These are phyloP conservation scores for Termitomyces sp. DNA, from an alignment of 768 basidiomycete species.

Conservation along the genomic window DNA sequence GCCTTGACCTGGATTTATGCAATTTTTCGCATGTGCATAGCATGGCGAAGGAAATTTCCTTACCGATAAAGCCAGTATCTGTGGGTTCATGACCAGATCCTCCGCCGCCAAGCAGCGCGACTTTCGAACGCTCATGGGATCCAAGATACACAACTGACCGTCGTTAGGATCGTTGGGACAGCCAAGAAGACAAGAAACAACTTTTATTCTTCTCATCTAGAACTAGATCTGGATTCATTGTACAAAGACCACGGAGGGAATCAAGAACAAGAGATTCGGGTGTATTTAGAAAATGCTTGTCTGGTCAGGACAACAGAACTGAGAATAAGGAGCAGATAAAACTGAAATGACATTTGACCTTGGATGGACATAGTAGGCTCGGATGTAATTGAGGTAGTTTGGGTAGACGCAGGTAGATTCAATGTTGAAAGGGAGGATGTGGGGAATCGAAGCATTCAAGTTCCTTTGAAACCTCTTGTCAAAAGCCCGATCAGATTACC, in stretches of 20 bases:
- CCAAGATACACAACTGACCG: constrained; percentile 58
- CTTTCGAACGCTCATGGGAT: constrained; percentile 54
- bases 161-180: constrained; percentile 6
- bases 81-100: constrained; percentile 91
- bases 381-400: background rate
- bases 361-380: constrained; percentile 32
- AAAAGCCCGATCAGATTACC: background rate
- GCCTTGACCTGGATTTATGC: constrained; percentile 51
- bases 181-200: constrained; percentile 20
- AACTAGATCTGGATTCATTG: constrained; percentile 63
- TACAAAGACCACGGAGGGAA: constrained; percentile 68
- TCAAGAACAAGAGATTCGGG: constrained; percentile 70
- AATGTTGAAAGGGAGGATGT: background rate
- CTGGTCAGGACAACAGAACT: constrained; percentile 13
- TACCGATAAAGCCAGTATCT: constrained; percentile 87
- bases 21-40: background rate
- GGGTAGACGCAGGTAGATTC: background rate
- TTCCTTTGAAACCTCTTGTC: too few relatives aligned
- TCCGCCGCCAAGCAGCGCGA: constrained; percentile 78
- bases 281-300: constrained; percentile 78
- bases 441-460: background rate
- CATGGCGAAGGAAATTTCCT: constrained; percentile 8
- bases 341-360: constrained; percentile 18
- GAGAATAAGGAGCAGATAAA: background rate
- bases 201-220: constrained; percentile 73